phyloP scores from a whole-genome alignment of 768 basidiomycete genomes.

The Gymnopilus junonius region DNA sequence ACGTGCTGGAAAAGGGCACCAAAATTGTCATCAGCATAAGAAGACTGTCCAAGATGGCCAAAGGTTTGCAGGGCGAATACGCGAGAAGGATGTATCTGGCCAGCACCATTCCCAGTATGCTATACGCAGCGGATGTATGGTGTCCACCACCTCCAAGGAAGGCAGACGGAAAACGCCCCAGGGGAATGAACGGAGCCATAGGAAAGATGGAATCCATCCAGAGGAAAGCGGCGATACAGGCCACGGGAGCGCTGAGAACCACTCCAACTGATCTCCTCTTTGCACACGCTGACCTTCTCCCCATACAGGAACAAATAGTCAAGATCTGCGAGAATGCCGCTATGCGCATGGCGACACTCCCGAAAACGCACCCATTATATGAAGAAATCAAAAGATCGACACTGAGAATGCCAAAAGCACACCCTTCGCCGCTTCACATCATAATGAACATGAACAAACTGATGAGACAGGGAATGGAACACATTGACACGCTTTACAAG shows the following conservation, averaged over 20 bases:
- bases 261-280: constrained; percentile 12
- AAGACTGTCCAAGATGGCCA: constrained; percentile 20
- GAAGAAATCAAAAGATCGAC: neutral
- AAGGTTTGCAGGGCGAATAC: constrained; percentile 19
- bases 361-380: constrained; percentile 18
- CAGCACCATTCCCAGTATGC: constrained; percentile 31
- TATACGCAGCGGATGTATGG: constrained; percentile 36
- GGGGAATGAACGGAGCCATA: constrained; percentile 1
- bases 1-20: neutral
- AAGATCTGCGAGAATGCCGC: constrained; percentile 14
- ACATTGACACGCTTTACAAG: constrained; percentile 1
- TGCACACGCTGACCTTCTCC: constrained; percentile 17
- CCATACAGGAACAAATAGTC: constrained; percentile 9
- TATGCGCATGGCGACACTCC: constrained; percentile 20
- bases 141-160: constrained; percentile 7
- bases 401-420: constrained; percentile 7
- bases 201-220: constrained; percentile 12
- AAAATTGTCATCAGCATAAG: constrained; percentile 21
- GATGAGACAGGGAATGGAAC: constrained; percentile 15
- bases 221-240: constrained; percentile 9
- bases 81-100: constrained; percentile 29
- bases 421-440: constrained; percentile 26
- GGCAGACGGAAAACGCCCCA: neutral
- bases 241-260: constrained; percentile 15
- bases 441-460: constrained; percentile 16